Evolutionary conservation across 257 asterid species (phyloP).

Genomic region (Paraleonurus japonicus): DNA sequence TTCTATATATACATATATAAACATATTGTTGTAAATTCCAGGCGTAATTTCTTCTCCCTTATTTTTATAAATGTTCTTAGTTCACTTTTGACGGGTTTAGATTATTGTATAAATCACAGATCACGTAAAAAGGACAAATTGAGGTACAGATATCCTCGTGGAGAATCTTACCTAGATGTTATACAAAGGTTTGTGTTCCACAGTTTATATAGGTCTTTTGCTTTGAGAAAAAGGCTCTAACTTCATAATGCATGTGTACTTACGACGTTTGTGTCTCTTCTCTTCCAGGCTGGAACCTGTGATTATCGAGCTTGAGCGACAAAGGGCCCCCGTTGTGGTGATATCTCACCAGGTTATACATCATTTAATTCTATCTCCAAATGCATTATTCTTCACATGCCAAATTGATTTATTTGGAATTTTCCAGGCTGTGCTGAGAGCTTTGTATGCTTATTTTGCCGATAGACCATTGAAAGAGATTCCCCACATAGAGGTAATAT

Average conservation of each 20-base stretch:
- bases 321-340: constrained; percentile 98
- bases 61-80: background rate
- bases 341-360: constrained; percentile 85
- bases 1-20: background rate
- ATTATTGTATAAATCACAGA: constrained; percentile 38
- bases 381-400: constrained; percentile 21
- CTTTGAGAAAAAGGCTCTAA: constrained; percentile 15
- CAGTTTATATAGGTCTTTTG: background rate
- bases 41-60: background rate
- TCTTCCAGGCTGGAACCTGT: constrained; percentile 88
- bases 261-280: constrained; percentile 16
- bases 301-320: constrained; percentile 96
- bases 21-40: background rate
- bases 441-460: constrained; percentile 96
- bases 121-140: constrained; percentile 94
- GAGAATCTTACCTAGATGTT: constrained; percentile 97
- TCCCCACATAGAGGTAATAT: constrained; percentile 89
- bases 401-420: constrained; percentile 23
- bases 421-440: constrained; percentile 89
- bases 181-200: constrained; percentile 78
- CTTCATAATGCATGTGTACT: constrained; percentile 6
- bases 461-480: constrained; percentile 96
- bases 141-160: constrained; percentile 97
- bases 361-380: constrained; percentile 18
- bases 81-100: constrained; percentile 20